Conservation (phyloP, 2,329 filamentous ascomycete genomes). For the Elsinoe australis region DNA sequence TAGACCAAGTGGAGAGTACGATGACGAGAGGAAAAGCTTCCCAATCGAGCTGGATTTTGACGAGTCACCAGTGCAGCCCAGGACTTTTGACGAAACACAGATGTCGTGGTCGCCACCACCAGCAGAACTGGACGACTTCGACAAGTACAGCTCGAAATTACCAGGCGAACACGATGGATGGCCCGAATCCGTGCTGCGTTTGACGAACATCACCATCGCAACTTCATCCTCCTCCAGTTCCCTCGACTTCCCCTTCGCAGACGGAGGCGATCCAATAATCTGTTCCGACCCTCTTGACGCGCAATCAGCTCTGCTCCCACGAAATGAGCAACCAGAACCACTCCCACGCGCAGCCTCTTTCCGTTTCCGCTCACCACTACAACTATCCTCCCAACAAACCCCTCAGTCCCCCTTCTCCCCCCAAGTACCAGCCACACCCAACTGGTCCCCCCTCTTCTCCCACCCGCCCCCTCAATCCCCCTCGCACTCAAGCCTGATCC, state of each 20-base stretch:
- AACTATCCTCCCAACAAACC: not conserved
- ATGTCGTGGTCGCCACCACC: slow-evolving; percentile 12
- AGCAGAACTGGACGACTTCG: not conserved
- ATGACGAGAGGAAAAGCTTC: not conserved
- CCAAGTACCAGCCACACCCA: slow-evolving; percentile 14
- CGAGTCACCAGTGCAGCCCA: slow-evolving; percentile 22
- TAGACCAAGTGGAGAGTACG: slow-evolving; percentile 17
- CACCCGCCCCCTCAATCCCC: slow-evolving; percentile 1
- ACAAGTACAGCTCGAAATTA: not conserved
- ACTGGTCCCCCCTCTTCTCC: slow-evolving; percentile 2
- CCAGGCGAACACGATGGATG: not conserved
- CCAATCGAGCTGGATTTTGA: not conserved
- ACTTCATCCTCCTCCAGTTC: slow-evolving; percentile 18
- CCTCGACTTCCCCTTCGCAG: slow-evolving; percentile 16
- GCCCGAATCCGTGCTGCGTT: not conserved
- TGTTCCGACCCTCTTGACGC: slow-evolving; percentile 5
- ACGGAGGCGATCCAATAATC: slow-evolving; percentile 1
- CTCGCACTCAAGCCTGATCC: not conserved
- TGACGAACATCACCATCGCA: slow-evolving; percentile 3
- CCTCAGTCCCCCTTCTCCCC: not conserved
- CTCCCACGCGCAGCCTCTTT: not conserved
- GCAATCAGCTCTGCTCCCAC: not conserved
- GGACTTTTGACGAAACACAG: slow-evolving; percentile 14
- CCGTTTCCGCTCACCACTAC: not conserved
- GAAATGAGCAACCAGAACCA: not conserved